Evolutionary conservation across 116 monocot genomes (phyloP).

Genomic region (Cymodocea nodosa): DNA sequence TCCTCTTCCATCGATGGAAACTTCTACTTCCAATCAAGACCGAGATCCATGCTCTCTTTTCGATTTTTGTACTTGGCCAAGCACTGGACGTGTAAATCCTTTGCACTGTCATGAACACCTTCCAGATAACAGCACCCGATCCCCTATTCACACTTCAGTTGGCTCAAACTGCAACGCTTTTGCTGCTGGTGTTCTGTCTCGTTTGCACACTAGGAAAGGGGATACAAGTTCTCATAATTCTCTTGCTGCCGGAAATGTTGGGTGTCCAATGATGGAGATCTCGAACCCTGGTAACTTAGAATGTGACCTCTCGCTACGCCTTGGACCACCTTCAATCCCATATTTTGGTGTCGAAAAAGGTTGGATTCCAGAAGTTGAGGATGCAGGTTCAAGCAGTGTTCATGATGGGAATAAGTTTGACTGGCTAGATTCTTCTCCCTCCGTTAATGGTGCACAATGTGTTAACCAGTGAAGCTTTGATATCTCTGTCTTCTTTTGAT

Average conservation of each 20-base stretch:
- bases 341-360: slow-evolving; percentile 10
- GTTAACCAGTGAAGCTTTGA: no score
- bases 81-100: background rate
- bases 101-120: background rate
- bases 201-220: background rate
- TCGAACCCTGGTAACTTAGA: slow-evolving; percentile 3
- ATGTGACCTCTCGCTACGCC: slow-evolving; percentile 52
- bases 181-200: background rate
- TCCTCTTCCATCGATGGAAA: background rate
- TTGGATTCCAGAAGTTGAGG: slow-evolving; percentile 32
- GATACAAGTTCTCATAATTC: slow-evolving; percentile 12
- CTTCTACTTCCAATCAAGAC: slow-evolving; percentile 2
- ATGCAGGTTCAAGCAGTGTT: slow-evolving; percentile 39
- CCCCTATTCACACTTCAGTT: background rate
- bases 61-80: background rate
- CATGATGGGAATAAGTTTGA: slow-evolving; percentile 4
- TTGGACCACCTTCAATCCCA: slow-evolving; percentile 30
- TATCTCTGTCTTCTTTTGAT: no score
- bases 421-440: background rate
- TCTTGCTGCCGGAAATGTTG: background rate
- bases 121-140: background rate
- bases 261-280: background rate
- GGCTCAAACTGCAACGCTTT: background rate
- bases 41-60: background rate
- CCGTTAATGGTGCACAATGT: background rate